Evolutionary conservation across 129 eudicot species (phyloP).

Genomic region (Glebionis coronaria): DNA sequence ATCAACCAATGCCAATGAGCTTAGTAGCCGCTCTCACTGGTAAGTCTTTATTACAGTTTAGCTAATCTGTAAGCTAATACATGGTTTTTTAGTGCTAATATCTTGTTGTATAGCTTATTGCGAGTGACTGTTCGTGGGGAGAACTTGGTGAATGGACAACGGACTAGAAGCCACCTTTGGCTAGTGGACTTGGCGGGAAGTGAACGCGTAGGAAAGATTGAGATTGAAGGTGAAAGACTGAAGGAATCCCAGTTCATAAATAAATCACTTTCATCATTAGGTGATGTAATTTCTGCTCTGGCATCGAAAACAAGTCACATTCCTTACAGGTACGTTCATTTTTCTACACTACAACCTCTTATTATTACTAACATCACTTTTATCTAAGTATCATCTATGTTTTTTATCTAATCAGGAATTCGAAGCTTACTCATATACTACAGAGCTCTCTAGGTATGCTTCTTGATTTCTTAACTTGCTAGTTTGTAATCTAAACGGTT

Average conservation of each 20-base stretch:
- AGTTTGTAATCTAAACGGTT: slow-evolving; percentile 5
- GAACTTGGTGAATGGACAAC: slow-evolving; percentile 66
- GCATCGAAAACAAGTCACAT: slow-evolving; percentile 90
- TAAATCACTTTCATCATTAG: slow-evolving; percentile 88
- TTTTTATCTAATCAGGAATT: slow-evolving; percentile 54
- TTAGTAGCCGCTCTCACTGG: slow-evolving; percentile 99
- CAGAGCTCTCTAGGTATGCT: slow-evolving; percentile 91
- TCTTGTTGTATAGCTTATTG: slow-evolving; percentile 56
- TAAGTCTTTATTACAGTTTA: slow-evolving; percentile 22
- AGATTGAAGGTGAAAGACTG: slow-evolving; percentile 91
- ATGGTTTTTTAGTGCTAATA: neutral
- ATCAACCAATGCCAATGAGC: slow-evolving; percentile 94
- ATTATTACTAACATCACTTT: neutral
- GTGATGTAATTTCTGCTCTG: slow-evolving; percentile 95
- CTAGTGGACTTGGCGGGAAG: slow-evolving; percentile 97
- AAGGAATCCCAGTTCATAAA: slow-evolving; percentile 95
- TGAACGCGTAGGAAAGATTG: slow-evolving; percentile 86
- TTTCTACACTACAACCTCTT: slow-evolving; percentile 15
- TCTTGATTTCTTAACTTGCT: neutral
- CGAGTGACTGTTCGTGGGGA: slow-evolving; percentile 80
- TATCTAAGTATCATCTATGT: too few relatives aligned
- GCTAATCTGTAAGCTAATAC: neutral
- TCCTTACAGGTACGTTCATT: slow-evolving; percentile 71
- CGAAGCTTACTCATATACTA: slow-evolving; percentile 95
- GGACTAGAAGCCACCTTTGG: slow-evolving; percentile 95